Conservation (phyloP, 164 flowering plant species). For the Annona squamosa region DNA sequence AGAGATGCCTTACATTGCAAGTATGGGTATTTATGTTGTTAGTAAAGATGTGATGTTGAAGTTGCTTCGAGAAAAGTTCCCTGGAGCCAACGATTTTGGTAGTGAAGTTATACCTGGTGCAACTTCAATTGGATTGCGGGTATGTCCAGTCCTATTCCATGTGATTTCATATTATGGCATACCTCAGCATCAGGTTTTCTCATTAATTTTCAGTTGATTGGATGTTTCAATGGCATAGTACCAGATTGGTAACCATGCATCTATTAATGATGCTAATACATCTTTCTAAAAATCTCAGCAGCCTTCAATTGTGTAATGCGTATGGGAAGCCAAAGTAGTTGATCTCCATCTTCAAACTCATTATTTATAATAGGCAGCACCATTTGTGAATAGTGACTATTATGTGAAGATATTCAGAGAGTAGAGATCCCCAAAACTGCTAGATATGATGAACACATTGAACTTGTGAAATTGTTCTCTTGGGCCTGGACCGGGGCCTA, state of each 20-base stretch:
- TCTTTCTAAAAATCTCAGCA: neutral
- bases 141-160: slow-evolving; percentile 21
- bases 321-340: too few species aligned
- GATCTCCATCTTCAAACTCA: neutral
- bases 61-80: slow-evolving; percentile 72
- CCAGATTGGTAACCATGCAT: neutral
- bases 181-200: neutral
- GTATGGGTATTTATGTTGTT: slow-evolving; percentile 98
- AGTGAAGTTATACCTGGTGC: slow-evolving; percentile 99
- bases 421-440: neutral
- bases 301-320: too few species aligned
- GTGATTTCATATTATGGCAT: neutral
- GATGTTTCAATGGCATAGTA: neutral
- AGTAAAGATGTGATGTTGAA: slow-evolving; percentile 88
- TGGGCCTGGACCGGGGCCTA: neutral
- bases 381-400: neutral
- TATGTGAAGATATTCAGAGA: neutral
- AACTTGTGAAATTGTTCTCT: neutral
- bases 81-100: slow-evolving; percentile 96
- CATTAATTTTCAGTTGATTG: neutral
- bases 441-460: neutral
- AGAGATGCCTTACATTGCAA: slow-evolving; percentile 91
- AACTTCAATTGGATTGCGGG: slow-evolving; percentile 80
- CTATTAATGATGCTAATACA: neutral
- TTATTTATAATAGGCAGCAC: neutral